Evolutionary conservation across 257 asterid species (phyloP), one percentile per base, ranked within the genome.

Genomic region (Henckelia pumila): DNA sequence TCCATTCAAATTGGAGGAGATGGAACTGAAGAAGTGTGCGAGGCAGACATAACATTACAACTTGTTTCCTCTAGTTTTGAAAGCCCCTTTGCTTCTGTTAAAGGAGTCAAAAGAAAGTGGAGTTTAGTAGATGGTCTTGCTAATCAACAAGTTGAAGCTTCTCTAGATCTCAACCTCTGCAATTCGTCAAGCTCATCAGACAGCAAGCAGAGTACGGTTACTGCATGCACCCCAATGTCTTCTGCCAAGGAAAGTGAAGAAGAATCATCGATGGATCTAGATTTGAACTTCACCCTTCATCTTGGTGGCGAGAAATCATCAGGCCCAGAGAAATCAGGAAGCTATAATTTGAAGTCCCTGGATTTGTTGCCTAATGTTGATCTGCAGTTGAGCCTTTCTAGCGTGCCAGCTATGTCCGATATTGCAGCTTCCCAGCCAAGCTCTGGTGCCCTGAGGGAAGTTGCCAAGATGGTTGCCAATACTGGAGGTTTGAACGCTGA

Each of bases 141-240:
- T 10, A 67, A 61, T 55, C 71, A 71, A 66, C 77, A 26, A 33
- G 32, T 60, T 23, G 78, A 76, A 10, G 75, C 82, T n/a, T 37
- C 82, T 4, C 37, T 82, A 61, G 67, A 75, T 69, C 82, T 79
- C 66, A 32, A 64, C 44, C 74, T 82, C 7, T 84, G 87, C 63
- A 63, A 80, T 71, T 73, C 88, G 19, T 70, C 85, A 28, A 83
- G 82, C 55, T 83, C 88, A 29, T 80, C 88, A 0, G 85, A 83
- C 67, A 83, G 85, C 61, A 83, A 83, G 75, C 83, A 83, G 44
- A 83, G 85, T 66, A 80, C 88, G 44, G 80, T 78, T 53, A 76
- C 83, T 61, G 80, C 78, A 16, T 83, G 83, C 79, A 77, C 88
- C 20, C 76, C 85, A 33, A 50, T 65, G 28, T 74, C 82, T 61